These are phyloP conservation scores for Colletotrichum neosansevieriae DNA, from an alignment of 2,329 filamentous ascomycete genomes.

Conservation along the genomic window DNA sequence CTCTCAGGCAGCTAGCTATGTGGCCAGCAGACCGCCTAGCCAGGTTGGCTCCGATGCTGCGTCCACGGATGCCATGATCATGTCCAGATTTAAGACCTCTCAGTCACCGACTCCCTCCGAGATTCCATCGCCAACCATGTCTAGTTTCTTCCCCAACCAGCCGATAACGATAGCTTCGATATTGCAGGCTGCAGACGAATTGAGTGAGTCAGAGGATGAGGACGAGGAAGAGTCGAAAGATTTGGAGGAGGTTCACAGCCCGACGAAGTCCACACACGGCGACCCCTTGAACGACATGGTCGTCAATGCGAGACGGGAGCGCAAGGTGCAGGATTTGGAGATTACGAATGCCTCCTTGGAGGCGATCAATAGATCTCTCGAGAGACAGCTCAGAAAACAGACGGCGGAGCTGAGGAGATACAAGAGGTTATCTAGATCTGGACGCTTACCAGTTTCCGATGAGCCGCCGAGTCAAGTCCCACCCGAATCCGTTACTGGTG, in stretches of 20 bases:
- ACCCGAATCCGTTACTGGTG: constrained; percentile 57
- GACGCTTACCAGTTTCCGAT: constrained; percentile 72
- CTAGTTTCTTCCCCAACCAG: constrained; percentile 44
- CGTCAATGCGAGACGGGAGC: constrained; percentile 88
- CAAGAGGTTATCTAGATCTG: constrained; percentile 85
- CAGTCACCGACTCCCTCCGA: constrained; percentile 49
- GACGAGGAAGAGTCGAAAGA: constrained; percentile 42
- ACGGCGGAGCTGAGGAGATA: constrained; percentile 88
- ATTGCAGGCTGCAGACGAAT: constrained; percentile 67
- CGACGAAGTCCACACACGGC: constrained; percentile 66
- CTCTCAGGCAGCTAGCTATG: constrained; percentile 49
- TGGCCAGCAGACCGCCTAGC: constrained; percentile 39
- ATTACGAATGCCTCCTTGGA: constrained; percentile 96
- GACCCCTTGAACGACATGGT: constrained; percentile 81
- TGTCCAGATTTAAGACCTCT: constrained; percentile 52
- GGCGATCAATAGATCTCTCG: constrained; percentile 93
- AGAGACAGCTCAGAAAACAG: constrained; percentile 92
- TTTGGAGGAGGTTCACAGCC: constrained; percentile 61
- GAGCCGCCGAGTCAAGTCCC: constrained; percentile 58
- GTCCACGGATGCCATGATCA: constrained; percentile 52
- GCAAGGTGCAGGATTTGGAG: constrained; percentile 95
- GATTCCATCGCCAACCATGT: constrained; percentile 51
- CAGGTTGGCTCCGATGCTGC: constrained; percentile 44
- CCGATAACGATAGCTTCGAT: constrained; percentile 67
- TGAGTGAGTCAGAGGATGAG: constrained; percentile 51